Base-by-base conservation (phyloP, 805 yeast genomes). In the Wickerhamomyces xylosicus region DNA sequence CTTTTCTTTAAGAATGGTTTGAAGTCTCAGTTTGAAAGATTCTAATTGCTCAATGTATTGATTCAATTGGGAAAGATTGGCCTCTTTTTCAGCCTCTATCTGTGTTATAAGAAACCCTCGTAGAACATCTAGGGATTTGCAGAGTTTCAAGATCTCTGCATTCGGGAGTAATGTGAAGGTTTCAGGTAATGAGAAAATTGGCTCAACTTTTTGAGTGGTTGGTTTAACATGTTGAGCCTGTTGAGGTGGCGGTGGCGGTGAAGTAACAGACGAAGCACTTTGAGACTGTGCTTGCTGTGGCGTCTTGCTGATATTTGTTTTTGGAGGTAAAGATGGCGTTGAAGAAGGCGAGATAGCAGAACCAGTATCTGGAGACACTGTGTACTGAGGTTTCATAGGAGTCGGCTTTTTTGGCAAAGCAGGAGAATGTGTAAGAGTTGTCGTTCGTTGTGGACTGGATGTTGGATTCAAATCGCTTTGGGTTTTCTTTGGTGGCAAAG, bases 1-100 rank as follows among this genome's bases (percentile, higher is more conserved):
- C 33, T 60, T 62, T 32, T 57, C 50, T 1, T 50, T 41, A 21
- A 61, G 60, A 31, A 64, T 37, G 2, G 49, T 45, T 3, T 49
- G 42, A 10, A 60, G 48, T 28, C 50, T 37, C 6, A 49, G 46
- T 9, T 60, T 40, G n/a, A 62, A 52, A 2, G 40, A 39, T 17
- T 48, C 47, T 1, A 67, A 46, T 11, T 42, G 36, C 3, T 37
- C 37, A 9, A 59, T 58, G 13, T 53, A 48, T 0, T 34, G 19
- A 11, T 62, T 63, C 5, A 57, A 41, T 7, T 48, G 49, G 3
- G 39, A 35, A 22, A 56, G 56, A 3, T 51, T 42, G 0, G 46
- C 37, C 17, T 50, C 47, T 3, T 63, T 36, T 8, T 52, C 41
- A 16, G 49, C 42, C 14, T 53, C 50, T 33, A 42, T 38, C 9